Percentiles rank a stretch among this genome's conserved stretches.
phyloP scores from a whole-genome alignment of 163 green algal species.

The Chloroidium sp. region DNA sequence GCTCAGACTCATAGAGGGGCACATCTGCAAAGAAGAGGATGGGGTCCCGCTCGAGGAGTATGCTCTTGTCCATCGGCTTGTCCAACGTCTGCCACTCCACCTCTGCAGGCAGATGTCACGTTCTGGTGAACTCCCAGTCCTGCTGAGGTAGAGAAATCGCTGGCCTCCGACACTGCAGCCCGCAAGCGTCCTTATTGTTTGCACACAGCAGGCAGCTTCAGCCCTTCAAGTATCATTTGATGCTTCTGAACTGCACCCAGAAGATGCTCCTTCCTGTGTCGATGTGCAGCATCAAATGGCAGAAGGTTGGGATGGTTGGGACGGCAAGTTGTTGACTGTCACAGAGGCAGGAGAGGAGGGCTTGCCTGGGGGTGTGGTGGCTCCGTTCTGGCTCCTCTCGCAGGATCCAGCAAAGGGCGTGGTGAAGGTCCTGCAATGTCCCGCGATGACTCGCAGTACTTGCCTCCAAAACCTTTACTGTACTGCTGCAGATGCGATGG shows the following conservation, averaged over 20 bases:
- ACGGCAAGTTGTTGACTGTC: neutral
- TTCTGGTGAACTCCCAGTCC: neutral
- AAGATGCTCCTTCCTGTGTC: neutral
- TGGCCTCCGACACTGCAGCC: neutral
- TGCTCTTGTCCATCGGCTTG: slow-evolving; percentile 53
- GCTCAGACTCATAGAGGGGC: slow-evolving; percentile 86
- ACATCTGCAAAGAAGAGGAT: slow-evolving; percentile 92
- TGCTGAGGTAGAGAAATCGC: neutral
- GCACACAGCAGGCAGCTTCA: neutral
- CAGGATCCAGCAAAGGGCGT: slow-evolving; percentile 68
- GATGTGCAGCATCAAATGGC: too few species aligned
- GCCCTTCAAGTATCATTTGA: neutral
- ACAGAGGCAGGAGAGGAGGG: neutral
- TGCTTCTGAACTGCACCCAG: neutral
- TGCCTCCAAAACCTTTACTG: too few species aligned
- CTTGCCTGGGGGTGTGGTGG: neutral
- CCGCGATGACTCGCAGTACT: neutral
- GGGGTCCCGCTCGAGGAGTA: slow-evolving; percentile 83
- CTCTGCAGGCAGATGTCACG: neutral
- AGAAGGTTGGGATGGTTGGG: too few species aligned
- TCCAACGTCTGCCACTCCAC: slow-evolving; percentile 36
- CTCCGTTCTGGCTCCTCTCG: neutral
- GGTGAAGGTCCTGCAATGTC: slow-evolving; percentile 75
- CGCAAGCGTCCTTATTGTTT: neutral
- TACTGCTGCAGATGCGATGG: too few species aligned